Conservation (phyloP, 2,329 filamentous ascomycete species). For the Fonsecaea multimorphosa region DNA sequence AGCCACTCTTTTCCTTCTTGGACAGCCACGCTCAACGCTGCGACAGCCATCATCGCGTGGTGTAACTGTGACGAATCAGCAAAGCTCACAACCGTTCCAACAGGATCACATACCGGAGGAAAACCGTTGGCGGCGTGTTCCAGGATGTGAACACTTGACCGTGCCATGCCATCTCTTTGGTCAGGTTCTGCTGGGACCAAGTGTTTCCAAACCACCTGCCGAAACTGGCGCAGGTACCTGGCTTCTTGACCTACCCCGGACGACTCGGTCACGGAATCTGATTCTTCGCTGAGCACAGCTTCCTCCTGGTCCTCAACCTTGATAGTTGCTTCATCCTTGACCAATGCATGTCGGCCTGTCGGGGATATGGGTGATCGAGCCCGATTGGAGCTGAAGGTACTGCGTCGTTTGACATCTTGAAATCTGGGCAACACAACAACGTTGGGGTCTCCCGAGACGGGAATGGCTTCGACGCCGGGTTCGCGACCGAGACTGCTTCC, state of each 20-base stretch:
- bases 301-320: slow-evolving; percentile 32
- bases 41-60: slow-evolving; percentile 65
- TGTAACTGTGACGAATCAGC: slow-evolving; percentile 52
- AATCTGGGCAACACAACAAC: slow-evolving; percentile 59
- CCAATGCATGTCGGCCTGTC: slow-evolving; percentile 15
- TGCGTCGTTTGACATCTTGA: slow-evolving; percentile 52
- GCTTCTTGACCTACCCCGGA: slow-evolving; percentile 42
- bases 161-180: slow-evolving; percentile 37
- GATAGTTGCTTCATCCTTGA: slow-evolving; percentile 19
- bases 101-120: slow-evolving; percentile 54
- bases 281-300: slow-evolving; percentile 25
- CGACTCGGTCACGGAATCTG: slow-evolving; percentile 16
- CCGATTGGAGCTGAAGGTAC: slow-evolving; percentile 43
- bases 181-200: slow-evolving; percentile 44
- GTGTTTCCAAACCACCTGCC: slow-evolving; percentile 51
- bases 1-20: slow-evolving; percentile 54
- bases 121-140: slow-evolving; percentile 57
- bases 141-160: slow-evolving; percentile 51
- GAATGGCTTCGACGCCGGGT: slow-evolving; percentile 36
- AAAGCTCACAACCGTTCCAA: neutral
- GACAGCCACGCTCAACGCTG: slow-evolving; percentile 59
- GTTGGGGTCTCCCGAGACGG: slow-evolving; percentile 52
- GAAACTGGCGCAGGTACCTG: slow-evolving; percentile 48
- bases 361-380: slow-evolving; percentile 47
- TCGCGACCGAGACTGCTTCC: slow-evolving; percentile 43